These are phyloP conservation scores for Claviceps quebecensis DNA, from an alignment of 2,329 filamentous ascomycete species.

Conservation along the genomic window DNA sequence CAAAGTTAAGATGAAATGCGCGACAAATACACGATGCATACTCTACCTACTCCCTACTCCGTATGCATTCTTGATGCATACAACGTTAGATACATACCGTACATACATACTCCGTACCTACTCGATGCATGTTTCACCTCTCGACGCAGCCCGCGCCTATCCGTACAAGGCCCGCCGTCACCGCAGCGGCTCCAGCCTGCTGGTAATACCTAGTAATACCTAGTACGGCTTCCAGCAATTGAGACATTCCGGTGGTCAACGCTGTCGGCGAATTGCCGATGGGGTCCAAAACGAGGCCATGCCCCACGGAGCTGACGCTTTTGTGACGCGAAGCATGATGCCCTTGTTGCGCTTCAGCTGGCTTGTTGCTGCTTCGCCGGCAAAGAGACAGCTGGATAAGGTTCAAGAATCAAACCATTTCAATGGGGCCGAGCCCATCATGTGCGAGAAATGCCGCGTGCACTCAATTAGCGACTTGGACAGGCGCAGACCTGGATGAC, in stretches of 20 bases:
- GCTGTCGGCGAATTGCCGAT: conserved; percentile 1
- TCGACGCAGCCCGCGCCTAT: not conserved
- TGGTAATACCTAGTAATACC: not conserved
- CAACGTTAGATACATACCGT: no score
- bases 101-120: no score
- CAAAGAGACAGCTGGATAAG: not conserved
- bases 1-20: no score
- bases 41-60: no score
- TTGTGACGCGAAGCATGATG: conserved; percentile 2
- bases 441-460: not conserved
- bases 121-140: not conserved
- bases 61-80: no score
- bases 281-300: not conserved
- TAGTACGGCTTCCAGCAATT: not conserved
- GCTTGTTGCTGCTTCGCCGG: not conserved
- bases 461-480: no score
- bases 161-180: not conserved
- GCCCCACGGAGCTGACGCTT: conserved; percentile 2
- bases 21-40: no score
- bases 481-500: no score
- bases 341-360: not conserved
- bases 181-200: not conserved
- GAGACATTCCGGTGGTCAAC: not conserved
- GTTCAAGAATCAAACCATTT: not conserved
- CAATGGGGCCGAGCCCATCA: no score